Conservation (phyloP, 2,329 filamentous ascomycete species). For the Cryphonectria naterciae region DNA sequence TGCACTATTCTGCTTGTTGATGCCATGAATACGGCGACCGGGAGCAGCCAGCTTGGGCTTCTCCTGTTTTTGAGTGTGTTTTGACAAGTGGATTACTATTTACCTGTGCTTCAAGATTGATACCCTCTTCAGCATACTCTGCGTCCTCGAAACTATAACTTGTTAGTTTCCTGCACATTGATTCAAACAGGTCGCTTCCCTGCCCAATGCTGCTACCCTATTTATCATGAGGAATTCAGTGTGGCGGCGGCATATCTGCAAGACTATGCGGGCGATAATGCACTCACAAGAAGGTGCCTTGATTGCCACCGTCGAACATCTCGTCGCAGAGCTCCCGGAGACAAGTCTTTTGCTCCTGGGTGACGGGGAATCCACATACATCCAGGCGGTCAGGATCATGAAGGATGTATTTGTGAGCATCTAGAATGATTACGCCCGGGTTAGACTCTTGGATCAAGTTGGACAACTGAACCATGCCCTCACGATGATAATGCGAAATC, state of each 20-base stretch:
- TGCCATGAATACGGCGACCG: neutral
- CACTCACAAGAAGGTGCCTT: neutral
- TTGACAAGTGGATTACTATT: neutral
- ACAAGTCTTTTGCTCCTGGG: neutral
- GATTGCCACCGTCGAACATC: neutral
- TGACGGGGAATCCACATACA: neutral
- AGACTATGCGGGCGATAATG: neutral
- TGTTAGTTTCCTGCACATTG: neutral
- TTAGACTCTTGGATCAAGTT: neutral
- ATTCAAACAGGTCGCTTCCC: neutral
- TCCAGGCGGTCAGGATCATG: neutral
- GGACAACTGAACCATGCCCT: neutral
- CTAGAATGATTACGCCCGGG: neutral
- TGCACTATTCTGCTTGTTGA: neutral
- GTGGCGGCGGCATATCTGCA: neutral
- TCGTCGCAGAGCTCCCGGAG: neutral
- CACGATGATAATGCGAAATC: neutral
- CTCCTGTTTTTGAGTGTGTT: neutral
- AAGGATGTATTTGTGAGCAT: neutral
- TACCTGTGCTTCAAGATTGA: constrained; percentile 4
- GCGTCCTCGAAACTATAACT: neutral
- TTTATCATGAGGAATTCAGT: neutral
- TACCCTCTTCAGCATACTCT: neutral
- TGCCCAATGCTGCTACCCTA: neutral
- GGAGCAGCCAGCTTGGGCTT: neutral